Conservation (phyloP, 2,329 filamentous ascomycete genomes). For the Hypoxylon sp. region DNA sequence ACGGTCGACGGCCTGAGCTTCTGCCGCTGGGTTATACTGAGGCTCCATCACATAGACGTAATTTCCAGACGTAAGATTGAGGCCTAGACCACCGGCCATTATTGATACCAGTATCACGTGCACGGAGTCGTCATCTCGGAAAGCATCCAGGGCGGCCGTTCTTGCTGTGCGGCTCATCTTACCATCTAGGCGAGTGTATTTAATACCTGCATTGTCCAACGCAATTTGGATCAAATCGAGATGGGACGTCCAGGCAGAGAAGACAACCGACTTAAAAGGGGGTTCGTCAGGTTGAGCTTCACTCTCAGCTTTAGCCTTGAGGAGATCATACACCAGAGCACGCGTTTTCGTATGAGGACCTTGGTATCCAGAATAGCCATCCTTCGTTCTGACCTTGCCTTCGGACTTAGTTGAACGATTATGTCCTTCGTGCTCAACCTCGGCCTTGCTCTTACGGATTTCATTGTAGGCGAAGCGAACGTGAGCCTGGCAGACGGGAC, state of each 20-base stretch:
- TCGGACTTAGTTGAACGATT: constrained; percentile 57
- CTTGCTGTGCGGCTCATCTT: constrained; percentile 85
- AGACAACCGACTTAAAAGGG: constrained; percentile 93
- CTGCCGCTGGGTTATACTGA: constrained; percentile 95
- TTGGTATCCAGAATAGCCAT: constrained; percentile 78
- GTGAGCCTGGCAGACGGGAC: constrained; percentile 76
- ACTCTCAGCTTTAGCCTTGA: constrained; percentile 75
- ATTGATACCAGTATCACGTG: constrained; percentile 92
- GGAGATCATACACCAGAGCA: constrained; percentile 82
- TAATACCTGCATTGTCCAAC: constrained; percentile 76
- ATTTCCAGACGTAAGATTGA: constrained; percentile 89
- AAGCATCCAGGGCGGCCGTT: constrained; percentile 80
- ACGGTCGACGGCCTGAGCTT: constrained; percentile 94
- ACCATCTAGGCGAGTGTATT: constrained; percentile 87
- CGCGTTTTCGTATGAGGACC: constrained; percentile 94
- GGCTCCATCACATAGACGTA: constrained; percentile 98
- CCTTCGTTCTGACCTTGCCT: constrained; percentile 58
- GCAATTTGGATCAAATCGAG: constrained; percentile 92
- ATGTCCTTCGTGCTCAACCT: constrained; percentile 70
- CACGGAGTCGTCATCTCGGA: constrained; percentile 79
- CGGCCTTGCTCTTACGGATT: constrained; percentile 75
- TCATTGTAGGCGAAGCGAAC: constrained; percentile 77
- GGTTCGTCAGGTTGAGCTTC: constrained; percentile 73
- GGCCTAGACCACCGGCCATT: constrained; percentile 89
- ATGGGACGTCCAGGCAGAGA: constrained; percentile 96